Evolutionary conservation across 1,284 basidiomycete species (phyloP).

Genomic region (Ganoderma sinense): DNA sequence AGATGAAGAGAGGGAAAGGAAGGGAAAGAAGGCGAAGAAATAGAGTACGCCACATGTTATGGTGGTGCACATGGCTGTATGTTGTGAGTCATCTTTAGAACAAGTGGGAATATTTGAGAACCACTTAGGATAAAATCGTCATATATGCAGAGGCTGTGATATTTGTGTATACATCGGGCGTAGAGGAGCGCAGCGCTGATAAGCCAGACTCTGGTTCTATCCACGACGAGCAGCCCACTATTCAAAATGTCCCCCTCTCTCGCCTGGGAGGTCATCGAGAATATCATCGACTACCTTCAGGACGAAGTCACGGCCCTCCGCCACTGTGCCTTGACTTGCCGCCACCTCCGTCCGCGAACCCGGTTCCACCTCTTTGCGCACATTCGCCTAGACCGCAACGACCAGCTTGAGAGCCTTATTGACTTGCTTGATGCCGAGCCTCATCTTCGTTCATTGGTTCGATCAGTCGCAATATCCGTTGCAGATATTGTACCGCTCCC

Average conservation of each 20-base stretch:
- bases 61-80: background rate
- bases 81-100: background rate
- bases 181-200: background rate
- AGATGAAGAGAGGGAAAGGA: slow-evolving; percentile 20
- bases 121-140: background rate
- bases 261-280: slow-evolving; percentile 2
- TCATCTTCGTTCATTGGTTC: background rate
- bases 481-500: background rate
- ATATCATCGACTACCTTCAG: background rate
- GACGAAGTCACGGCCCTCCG: background rate
- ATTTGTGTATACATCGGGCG: background rate
- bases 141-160: background rate
- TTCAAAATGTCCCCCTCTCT: background rate
- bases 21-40: slow-evolving; percentile 30
- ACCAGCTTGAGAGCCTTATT: background rate
- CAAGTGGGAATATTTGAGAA: background rate
- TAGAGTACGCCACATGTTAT: background rate
- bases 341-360: background rate
- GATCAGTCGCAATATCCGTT: background rate
- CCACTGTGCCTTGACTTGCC: background rate
- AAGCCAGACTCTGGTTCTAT: background rate
- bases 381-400: background rate
- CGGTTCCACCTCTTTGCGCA: background rate
- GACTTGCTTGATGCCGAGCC: background rate
- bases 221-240: background rate